Percentiles rank a stretch among this genome's conserved stretches.
Evolutionary conservation across 202 grass and related monocot species (phyloP).

Genomic region (Alloteropsis angusta): DNA sequence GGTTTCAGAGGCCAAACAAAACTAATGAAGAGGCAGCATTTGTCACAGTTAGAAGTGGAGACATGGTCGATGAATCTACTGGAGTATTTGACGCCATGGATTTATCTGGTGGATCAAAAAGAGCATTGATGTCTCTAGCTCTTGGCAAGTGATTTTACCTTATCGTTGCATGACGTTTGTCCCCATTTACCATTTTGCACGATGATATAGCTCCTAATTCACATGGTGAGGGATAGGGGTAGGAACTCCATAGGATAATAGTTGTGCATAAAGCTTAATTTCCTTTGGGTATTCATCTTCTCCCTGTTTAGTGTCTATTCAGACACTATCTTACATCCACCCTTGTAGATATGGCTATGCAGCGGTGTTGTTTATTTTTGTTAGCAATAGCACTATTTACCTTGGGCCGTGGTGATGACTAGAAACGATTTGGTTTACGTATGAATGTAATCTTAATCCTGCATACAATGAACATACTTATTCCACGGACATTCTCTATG

Average conservation of each 20-base stretch:
- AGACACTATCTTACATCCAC: neutral
- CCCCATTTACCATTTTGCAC: slow-evolving; percentile 3
- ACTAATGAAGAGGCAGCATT: slow-evolving; percentile 45
- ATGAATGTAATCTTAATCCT: slow-evolving; percentile 12
- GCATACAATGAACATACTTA: slow-evolving; percentile 3
- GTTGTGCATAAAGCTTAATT: neutral
- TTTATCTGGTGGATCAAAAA: slow-evolving; percentile 73
- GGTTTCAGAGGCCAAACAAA: slow-evolving; percentile 57
- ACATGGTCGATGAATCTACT: slow-evolving; percentile 71
- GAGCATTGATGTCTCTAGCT: slow-evolving; percentile 72
- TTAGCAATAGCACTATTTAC: neutral
- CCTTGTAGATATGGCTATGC: neutral
- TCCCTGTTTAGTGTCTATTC: neutral
- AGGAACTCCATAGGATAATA: neutral
- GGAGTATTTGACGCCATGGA: slow-evolving; percentile 63
- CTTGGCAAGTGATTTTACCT: slow-evolving; percentile 52
- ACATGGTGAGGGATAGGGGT: neutral
- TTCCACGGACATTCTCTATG: neutral
- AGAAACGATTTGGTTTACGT: neutral
- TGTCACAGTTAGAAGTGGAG: slow-evolving; percentile 63
- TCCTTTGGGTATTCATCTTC: neutral
- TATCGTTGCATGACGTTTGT: slow-evolving; percentile 18
- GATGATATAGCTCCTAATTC: slow-evolving; percentile 6
- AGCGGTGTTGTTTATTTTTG: neutral
- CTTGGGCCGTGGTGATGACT: slow-evolving; percentile 8